A percentile compares a stretch with the other conserved stretches of the same genome.
Evolutionary conservation across 75 land plant genomes (phyloP).

Genomic region (Selaginella moellendorffii): DNA sequence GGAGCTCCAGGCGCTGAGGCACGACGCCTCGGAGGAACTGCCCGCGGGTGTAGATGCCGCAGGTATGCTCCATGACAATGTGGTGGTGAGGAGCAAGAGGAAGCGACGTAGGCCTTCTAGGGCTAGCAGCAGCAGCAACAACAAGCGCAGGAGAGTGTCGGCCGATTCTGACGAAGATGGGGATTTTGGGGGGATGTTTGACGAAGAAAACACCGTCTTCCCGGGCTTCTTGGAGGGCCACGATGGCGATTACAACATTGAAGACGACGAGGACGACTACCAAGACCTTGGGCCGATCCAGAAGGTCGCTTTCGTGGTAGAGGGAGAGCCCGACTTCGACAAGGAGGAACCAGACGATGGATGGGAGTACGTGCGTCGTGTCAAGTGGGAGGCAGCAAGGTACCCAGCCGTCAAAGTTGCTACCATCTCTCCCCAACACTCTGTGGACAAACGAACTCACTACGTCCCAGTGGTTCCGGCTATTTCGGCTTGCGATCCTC

Average conservation of each 20-base stretch:
- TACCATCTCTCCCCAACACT: conserved; percentile 28
- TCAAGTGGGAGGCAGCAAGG: conserved; percentile 86
- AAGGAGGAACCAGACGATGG: conserved; percentile 86
- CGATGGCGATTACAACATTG: background rate
- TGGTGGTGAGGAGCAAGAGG: background rate
- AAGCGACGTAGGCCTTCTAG: background rate
- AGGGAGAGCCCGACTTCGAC: conserved; percentile 80
- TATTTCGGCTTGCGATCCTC: conserved; percentile 40
- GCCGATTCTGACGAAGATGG: background rate
- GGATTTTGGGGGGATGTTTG: background rate
- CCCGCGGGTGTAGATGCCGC: background rate
- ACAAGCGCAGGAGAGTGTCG: background rate
- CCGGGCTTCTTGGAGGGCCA: background rate
- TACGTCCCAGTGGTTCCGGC: conserved; percentile 85
- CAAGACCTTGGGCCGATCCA: background rate
- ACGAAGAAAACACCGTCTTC: background rate
- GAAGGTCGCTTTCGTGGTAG: conserved; percentile 51
- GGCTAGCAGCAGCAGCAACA: too few species aligned
- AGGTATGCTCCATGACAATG: too few species aligned
- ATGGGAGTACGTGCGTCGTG: conserved; percentile 75
- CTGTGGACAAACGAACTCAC: conserved; percentile 43
- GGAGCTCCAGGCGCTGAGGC: background rate
- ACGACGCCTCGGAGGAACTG: background rate
- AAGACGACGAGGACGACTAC: background rate
- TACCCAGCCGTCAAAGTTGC: conserved; percentile 79